These are phyloP conservation scores for Albatrellus ellisii DNA, from an alignment of 768 basidiomycete species.

Conservation along the genomic window DNA sequence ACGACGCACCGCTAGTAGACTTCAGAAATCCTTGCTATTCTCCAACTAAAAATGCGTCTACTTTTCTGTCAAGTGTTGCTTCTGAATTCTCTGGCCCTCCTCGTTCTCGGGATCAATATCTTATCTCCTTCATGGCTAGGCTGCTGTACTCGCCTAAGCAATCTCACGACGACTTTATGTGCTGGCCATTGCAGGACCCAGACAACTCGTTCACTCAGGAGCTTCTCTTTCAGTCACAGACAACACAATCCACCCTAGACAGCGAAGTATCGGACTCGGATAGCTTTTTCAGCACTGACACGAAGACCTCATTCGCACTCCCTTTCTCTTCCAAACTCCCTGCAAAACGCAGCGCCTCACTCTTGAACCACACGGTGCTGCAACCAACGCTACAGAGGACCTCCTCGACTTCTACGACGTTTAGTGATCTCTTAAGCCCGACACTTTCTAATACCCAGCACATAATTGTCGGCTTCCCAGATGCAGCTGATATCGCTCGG, in stretches of 20 bases:
- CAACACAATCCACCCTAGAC: neutral
- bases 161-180: neutral
- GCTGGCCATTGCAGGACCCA: neutral
- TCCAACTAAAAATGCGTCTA: conserved; percentile 1
- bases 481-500: too few relatives aligned
- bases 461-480: too few relatives aligned
- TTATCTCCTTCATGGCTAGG: conserved; percentile 9
- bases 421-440: too few relatives aligned
- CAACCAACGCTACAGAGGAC: too few relatives aligned
- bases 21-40: conserved; percentile 7
- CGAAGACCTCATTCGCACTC: neutral
- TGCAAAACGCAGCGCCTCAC: conserved; percentile 3
- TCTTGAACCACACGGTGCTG: conserved; percentile 6
- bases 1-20: too few relatives aligned
- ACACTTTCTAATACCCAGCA: too few relatives aligned
- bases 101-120: conserved; percentile 9
- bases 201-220: neutral
- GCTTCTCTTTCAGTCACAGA: neutral
- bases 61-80: conserved; percentile 4
- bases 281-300: neutral
- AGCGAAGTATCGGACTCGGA: neutral
- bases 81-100: conserved; percentile 3
- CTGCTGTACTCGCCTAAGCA: conserved; percentile 6
- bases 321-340: conserved; percentile 1
- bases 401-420: too few relatives aligned